A percentile compares a stretch with the other conserved stretches of the same genome.
Conservation (phyloP, 441 rosid species). For the Pelargonium australe region DNA sequence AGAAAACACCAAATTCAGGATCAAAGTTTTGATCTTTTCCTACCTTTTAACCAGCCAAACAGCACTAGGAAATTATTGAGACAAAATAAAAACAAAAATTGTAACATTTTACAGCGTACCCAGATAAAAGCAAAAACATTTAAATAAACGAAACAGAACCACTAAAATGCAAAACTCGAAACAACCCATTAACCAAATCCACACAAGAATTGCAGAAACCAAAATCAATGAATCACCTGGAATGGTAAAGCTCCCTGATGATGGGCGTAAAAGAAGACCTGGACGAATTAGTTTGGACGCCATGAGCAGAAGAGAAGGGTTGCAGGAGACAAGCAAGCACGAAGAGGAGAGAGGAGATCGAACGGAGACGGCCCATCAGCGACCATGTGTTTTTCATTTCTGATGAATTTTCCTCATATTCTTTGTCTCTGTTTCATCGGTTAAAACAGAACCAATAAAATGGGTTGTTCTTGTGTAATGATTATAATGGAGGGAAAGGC, state of each 20-base stretch:
- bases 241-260: conserved; percentile 90
- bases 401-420: not conserved
- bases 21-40: not conserved
- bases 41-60: not conserved
- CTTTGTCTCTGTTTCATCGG: not conserved
- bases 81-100: not conserved
- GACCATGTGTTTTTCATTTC: not conserved
- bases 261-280: conserved; percentile 48
- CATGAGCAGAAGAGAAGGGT: conserved; percentile 24
- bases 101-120: not conserved
- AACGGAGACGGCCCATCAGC: not conserved
- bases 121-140: no score
- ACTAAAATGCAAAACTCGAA: not conserved
- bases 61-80: not conserved
- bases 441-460: not conserved
- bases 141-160: not conserved
- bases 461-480: not conserved
- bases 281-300: conserved; percentile 21
- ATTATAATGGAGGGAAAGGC: no score
- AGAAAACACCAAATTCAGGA: conserved; percentile 1
- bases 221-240: conserved; percentile 41
- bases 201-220: not conserved
- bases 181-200: not conserved
- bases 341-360: conserved; percentile 7
- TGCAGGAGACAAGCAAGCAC: conserved; percentile 21